Evolutionary conservation across 2,329 filamentous ascomycete species (phyloP), one percentile per base, ranked within the genome.

Genomic region (Nemania abortiva): DNA sequence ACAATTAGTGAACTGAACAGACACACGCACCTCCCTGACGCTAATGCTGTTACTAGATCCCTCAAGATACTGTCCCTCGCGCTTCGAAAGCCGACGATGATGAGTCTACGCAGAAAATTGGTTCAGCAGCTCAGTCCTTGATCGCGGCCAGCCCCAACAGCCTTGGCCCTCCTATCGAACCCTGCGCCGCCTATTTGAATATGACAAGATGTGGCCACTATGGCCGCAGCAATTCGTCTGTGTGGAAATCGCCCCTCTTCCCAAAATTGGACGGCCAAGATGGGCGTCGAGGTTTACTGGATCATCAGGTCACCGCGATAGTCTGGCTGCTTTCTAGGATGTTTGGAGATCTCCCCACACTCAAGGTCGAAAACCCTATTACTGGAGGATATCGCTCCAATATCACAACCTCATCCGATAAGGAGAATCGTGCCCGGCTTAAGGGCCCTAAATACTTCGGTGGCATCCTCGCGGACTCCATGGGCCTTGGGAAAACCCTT

Each of bases 401-500:
- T 22, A 27, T 50, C 0, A 52, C 69, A 42, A 72, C 69, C 0
- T 1, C 6, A 0, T 10, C 18, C 4, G 73, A 77, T 42, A 57
- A 39, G 13, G n/a, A 45, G 5, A 68, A 74, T 56, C 64, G 72
- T 24, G n/a, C 55, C 4, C 62, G 37, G 29, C 69, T 78, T 1
- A 68, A 65, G 15, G 73, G 74, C 6, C 74, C 75, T 0, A 70
- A 58, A 22, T 77, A 75, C 15, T 73, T 67, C 18, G 76, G 76
- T n/a, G 75, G 72, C 18, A 77, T 78, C 13, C 65, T 77, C 1
- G 76, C 75, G 0, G 76, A 78, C 31, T 77, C 74, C 0, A 77
- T 78, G 76, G 76, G 76, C 5, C 66, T 78, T 1, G 76, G 76
- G 1, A 78, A 78, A 62, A 78, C 76, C 0, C 57, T 78, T 2